A percentile compares a stretch with the other conserved stretches of the same genome.
phyloP scores from a whole-genome alignment of 2,329 filamentous ascomycete species.

The Xylaria sp. region DNA sequence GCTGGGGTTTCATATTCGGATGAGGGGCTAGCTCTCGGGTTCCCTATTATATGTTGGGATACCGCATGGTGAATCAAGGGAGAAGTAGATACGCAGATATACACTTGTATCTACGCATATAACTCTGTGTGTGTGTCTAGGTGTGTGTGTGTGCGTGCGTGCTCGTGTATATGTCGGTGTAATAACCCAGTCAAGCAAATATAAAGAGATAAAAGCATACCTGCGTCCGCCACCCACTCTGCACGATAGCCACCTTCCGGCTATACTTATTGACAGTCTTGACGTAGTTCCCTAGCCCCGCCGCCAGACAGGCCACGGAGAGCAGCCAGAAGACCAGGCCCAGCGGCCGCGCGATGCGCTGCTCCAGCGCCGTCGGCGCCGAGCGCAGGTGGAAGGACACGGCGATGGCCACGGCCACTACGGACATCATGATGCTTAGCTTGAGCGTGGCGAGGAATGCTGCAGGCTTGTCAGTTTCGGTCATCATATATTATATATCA shows the following conservation, averaged over 20 bases:
- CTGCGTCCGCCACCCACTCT: slow-evolving; percentile 94
- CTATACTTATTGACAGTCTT: slow-evolving; percentile 84
- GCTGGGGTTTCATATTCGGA: neutral
- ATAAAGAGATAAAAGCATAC: slow-evolving; percentile 47
- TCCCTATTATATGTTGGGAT: neutral
- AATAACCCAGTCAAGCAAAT: neutral
- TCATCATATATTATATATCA: neutral
- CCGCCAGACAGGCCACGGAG: slow-evolving; percentile 77
- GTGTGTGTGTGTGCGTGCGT: too few species aligned
- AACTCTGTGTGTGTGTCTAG: neutral
- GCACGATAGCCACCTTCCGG: slow-evolving; percentile 81
- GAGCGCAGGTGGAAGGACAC: slow-evolving; percentile 91
- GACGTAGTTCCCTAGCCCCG: slow-evolving; percentile 89
- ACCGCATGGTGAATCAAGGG: neutral
- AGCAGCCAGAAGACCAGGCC: slow-evolving; percentile 90
- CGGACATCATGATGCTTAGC: slow-evolving; percentile 87
- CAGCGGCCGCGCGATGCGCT: slow-evolving; percentile 81
- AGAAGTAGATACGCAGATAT: neutral
- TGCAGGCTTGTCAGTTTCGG: slow-evolving; percentile 43
- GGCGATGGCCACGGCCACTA: slow-evolving; percentile 90
- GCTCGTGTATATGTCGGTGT: neutral
- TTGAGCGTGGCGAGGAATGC: slow-evolving; percentile 91
- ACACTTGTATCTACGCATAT: neutral
- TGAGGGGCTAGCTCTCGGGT: neutral
- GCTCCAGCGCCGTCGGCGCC: slow-evolving; percentile 75